Evolutionary conservation across 1,284 basidiomycete genomes (phyloP), one percentile per base, ranked within the genome.

Genomic region (Papiliotrema laurentii): DNA sequence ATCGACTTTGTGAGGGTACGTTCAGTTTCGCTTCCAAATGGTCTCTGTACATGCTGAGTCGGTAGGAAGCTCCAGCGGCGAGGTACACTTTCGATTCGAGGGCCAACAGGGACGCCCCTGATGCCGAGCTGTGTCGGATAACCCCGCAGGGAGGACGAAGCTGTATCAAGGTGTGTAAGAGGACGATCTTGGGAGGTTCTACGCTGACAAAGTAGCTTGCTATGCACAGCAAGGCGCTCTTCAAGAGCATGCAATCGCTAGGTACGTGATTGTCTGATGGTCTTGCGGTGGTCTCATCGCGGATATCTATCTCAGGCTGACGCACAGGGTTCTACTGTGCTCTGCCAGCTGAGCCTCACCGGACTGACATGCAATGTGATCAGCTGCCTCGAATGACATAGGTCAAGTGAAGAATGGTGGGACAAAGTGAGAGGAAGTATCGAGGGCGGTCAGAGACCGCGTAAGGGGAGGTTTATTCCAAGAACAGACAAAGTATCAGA

Each of bases 321-420:
- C 46, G 26, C 38, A 30, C 78, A 60, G 84, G 82, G 18, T 87
- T 87, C 74, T 89, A 82, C 74, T 88, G 84, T 66, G 80, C 82
- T 3, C 69, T 87, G 30, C 85, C 85, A 9, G 83, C 83, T 63
- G 83, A 89, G 63, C 86, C 85, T 9, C 72, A 76, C 45, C 78
- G 78, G 68, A 86, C 85, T 31, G 76, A 88, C 60, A 86, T 89
- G 77, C 81, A 86, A 66, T 88, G 86, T 72, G 83, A 75, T 63
- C 81, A 79, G 21, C 74, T 87, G 56, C 81, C 81, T n/a, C 51
- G 62, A 22, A 16, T 21, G 39, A 10, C 39, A 21, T 41, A 10
- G 30, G 30, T 9, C 9, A 16, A 37, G 9, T 11, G 6, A 18
- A 16, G 16, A 21, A 22, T 37, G 3, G 4, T 36, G 18, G 34